phyloP scores from a whole-genome alignment of 1,139 yeast species.

The Hyphopichia wangnamkhiaoensis region DNA sequence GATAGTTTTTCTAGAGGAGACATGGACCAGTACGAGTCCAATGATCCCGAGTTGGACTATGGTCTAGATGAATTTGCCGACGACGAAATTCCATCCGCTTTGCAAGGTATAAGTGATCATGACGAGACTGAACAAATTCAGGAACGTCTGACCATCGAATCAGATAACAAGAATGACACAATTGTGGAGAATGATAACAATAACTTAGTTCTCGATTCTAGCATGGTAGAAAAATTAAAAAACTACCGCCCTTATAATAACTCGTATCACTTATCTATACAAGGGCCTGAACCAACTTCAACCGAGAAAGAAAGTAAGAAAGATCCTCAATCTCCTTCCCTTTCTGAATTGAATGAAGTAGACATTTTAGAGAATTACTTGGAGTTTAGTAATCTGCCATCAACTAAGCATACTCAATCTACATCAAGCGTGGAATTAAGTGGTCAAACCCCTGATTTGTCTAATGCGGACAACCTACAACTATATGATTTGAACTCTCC shows the following conservation, averaged over 20 bases:
- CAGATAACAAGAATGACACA: too few relatives aligned
- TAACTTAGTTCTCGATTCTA: not conserved
- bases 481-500: conserved; percentile 37
- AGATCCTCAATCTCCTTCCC: conserved; percentile 8
- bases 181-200: too few relatives aligned
- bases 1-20: too few relatives aligned
- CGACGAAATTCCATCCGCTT: too few relatives aligned
- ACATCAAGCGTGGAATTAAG: conserved; percentile 4
- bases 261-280: conserved; percentile 35
- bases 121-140: too few relatives aligned
- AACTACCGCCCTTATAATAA: conserved; percentile 13
- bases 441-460: conserved; percentile 10
- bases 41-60: not conserved
- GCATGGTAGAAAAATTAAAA: not conserved
- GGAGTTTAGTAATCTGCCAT: conserved; percentile 24
- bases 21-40: not conserved
- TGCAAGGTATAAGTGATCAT: too few relatives aligned
- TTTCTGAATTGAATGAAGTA: conserved; percentile 20
- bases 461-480: conserved; percentile 17
- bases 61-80: not conserved
- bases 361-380: conserved; percentile 39
- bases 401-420: conserved; percentile 8
- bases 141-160: not conserved
- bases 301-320: not conserved
- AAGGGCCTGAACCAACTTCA: conserved; percentile 15